phyloP scores from a whole-genome alignment of 805 yeast genomes.

The Yarrowia porcina region DNA sequence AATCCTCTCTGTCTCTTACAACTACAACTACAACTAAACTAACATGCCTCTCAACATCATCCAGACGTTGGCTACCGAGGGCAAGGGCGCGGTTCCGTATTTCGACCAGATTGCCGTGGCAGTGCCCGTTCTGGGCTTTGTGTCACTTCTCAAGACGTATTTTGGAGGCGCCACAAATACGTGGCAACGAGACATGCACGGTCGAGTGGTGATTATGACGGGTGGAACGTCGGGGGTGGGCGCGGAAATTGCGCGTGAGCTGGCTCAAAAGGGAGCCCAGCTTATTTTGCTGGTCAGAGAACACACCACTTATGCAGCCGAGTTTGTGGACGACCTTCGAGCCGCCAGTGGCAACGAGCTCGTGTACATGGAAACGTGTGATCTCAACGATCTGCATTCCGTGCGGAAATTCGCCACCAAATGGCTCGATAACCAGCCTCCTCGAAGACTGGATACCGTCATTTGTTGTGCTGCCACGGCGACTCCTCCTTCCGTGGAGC shows the following conservation, averaged over 20 bases:
- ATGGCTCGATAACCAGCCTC: conserved; percentile 90
- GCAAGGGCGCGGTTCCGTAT: conserved; percentile 72
- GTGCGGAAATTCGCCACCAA: conserved; percentile 87
- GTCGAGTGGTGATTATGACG: conserved; percentile 21
- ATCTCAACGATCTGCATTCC: conserved; percentile 66
- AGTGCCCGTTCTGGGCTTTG: background rate
- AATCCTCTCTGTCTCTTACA: no score
- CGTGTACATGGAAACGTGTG: conserved; percentile 89
- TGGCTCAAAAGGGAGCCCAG: conserved; percentile 20
- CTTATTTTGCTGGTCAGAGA: conserved; percentile 53
- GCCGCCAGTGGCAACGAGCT: conserved; percentile 63
- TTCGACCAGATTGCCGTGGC: conserved; percentile 52
- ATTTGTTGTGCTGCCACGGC: conserved; percentile 83
- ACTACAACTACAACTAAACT: no score
- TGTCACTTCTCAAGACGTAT: conserved; percentile 54
- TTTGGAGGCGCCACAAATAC: conserved; percentile 77
- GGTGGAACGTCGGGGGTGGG: conserved; percentile 23
- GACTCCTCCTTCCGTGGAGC: conserved; percentile 63
- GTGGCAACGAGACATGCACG: conserved; percentile 87
- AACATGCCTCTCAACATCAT: conserved; percentile 82
- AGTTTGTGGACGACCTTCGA: conserved; percentile 75
- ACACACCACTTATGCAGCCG: conserved; percentile 52
- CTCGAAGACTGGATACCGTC: conserved; percentile 86
- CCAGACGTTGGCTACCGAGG: conserved; percentile 65
- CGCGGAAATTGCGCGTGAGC: conserved; percentile 2